These are phyloP conservation scores for Tylopilus orsonianus DNA, from an alignment of 1,284 basidiomycete genomes.

Conservation along the genomic window DNA sequence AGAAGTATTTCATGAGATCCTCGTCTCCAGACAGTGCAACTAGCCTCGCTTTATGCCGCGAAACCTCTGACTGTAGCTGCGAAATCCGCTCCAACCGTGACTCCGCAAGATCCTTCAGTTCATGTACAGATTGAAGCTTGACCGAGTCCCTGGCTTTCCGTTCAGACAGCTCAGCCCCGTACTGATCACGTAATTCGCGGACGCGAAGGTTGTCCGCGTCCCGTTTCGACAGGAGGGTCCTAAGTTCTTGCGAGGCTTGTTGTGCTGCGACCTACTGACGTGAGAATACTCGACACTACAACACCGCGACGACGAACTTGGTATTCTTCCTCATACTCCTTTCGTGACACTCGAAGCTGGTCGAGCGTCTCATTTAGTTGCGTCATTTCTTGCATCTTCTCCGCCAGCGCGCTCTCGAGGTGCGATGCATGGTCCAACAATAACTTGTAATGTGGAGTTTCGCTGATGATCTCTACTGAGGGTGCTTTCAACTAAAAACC, in stretches of 20 bases:
- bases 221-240: constrained; percentile 56
- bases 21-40: constrained; percentile 74
- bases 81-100: constrained; percentile 76
- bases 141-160: constrained; percentile 66
- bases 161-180: constrained; percentile 70
- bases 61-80: constrained; percentile 73
- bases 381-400: constrained; percentile 38
- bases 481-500: constrained; percentile 43
- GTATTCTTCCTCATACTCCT: constrained; percentile 48
- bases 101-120: constrained; percentile 71
- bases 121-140: constrained; percentile 65
- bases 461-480: constrained; percentile 44
- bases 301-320: constrained; percentile 37
- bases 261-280: constrained; percentile 44
- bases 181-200: constrained; percentile 80
- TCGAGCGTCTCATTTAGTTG: constrained; percentile 44
- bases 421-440: constrained; percentile 46
- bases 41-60: constrained; percentile 72
- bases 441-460: constrained; percentile 50
- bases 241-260: constrained; percentile 56
- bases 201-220: constrained; percentile 77
- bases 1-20: constrained; percentile 72
- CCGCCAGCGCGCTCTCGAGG: constrained; percentile 39
- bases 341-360: constrained; percentile 38
- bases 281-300: constrained; percentile 17